A percentile compares a stretch with the other conserved stretches of the same genome.
Conservation (phyloP, 345 rosid species). For the Noccaea caerulescens region DNA sequence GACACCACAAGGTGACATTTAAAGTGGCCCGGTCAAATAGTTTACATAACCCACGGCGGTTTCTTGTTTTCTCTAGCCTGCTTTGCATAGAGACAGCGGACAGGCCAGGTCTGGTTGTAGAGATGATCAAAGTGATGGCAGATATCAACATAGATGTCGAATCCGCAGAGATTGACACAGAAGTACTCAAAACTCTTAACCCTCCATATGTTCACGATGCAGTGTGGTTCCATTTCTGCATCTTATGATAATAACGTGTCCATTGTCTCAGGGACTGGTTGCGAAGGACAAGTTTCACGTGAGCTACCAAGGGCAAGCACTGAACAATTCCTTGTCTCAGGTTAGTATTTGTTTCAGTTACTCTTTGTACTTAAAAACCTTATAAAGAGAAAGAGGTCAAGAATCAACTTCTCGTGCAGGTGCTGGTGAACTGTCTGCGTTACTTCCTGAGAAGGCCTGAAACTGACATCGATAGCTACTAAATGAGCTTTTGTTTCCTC, state of each 20-base stretch:
- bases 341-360: constrained; percentile 41
- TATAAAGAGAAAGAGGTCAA: neutral
- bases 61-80: constrained; percentile 57
- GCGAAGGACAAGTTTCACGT: constrained; percentile 96
- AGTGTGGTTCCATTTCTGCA: constrained; percentile 3
- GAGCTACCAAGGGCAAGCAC: constrained; percentile 89
- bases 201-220: constrained; percentile 4
- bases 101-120: constrained; percentile 93
- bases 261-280: constrained; percentile 68
- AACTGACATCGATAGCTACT: constrained; percentile 85
- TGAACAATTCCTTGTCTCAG: constrained; percentile 74
- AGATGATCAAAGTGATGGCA: constrained; percentile 77
- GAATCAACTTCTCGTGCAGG: constrained; percentile 53
- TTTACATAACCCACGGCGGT: neutral
- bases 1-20: neutral
- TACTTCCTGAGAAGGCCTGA: constrained; percentile 95
- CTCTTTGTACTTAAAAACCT: neutral
- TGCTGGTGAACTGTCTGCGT: constrained; percentile 75
- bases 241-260: neutral
- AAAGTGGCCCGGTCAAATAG: neutral
- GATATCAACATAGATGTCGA: constrained; percentile 84
- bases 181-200: constrained; percentile 47
- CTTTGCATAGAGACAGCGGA: constrained; percentile 90
- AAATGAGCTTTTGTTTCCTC: constrained; percentile 8
- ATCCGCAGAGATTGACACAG: constrained; percentile 95